Evolutionary conservation across 305 asterid species (phyloP).

Genomic region (Fraxinus xanthoxyloides): DNA sequence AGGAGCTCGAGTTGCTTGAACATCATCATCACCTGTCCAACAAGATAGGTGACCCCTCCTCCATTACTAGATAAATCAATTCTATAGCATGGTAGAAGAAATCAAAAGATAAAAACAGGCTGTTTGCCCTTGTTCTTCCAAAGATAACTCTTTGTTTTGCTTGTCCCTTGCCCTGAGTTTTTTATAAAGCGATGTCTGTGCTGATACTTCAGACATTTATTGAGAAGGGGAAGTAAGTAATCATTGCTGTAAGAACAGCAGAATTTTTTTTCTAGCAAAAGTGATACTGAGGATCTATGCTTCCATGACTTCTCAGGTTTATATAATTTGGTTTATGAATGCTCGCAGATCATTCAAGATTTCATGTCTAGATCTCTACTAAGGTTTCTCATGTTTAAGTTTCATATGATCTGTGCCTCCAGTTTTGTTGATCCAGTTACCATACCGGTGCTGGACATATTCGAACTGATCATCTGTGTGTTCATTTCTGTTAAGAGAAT

Average conservation of each 20-base stretch:
- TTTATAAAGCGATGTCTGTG: not conserved
- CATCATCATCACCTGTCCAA: conserved; percentile 22
- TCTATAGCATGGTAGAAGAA: conserved; percentile 1
- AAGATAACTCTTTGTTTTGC: not conserved
- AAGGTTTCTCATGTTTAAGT: not conserved
- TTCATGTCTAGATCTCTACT: not conserved
- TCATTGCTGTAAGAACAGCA: not conserved
- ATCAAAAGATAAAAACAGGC: not conserved
- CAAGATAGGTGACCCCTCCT: not conserved
- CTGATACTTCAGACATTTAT: not conserved
- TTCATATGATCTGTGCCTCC: not conserved
- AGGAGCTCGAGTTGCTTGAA: conserved; percentile 58
- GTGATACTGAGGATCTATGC: not conserved
- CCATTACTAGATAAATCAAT: conserved; percentile 41
- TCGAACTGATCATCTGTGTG: not conserved
- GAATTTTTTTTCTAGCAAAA: not conserved
- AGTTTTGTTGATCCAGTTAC: not conserved
- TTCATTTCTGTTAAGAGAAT: not conserved
- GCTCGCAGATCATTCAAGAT: not conserved
- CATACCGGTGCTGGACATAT: not conserved
- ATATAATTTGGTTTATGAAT: not conserved
- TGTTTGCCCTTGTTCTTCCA: not conserved
- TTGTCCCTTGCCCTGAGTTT: not conserved
- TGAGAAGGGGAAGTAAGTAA: not conserved
- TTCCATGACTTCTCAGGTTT: not conserved